phyloP scores from a whole-genome alignment of 2,329 filamentous ascomycete species.

The Cladosporium cucumerinum region DNA sequence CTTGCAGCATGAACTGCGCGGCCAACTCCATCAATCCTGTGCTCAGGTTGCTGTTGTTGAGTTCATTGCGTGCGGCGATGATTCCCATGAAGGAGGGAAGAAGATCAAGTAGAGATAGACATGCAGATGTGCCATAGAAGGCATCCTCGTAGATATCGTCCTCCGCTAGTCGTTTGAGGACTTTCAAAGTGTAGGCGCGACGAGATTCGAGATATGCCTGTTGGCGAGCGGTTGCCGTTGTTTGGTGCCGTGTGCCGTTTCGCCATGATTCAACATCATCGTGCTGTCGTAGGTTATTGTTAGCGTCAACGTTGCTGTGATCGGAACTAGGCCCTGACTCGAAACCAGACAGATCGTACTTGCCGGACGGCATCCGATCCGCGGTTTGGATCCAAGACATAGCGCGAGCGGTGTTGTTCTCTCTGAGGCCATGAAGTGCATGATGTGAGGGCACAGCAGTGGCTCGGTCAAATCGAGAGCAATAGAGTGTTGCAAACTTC shows the following conservation, averaged over 20 bases:
- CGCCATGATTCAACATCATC: background rate
- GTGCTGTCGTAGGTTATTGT: constrained; percentile 5
- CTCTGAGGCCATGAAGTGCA: constrained; percentile 37
- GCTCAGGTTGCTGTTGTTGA: constrained; percentile 35
- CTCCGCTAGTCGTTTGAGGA: constrained; percentile 24
- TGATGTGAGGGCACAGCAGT: constrained; percentile 38
- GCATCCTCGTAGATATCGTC: constrained; percentile 25
- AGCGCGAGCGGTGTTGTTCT: constrained; percentile 36
- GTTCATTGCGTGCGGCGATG: constrained; percentile 38
- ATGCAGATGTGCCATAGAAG: constrained; percentile 36
- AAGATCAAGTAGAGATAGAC: constrained; percentile 40
- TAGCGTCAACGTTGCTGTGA: constrained; percentile 19
- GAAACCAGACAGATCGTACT: constrained; percentile 15
- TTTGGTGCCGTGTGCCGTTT: background rate
- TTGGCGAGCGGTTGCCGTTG: background rate
- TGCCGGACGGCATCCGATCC: constrained; percentile 21
- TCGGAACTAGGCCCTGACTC: constrained; percentile 18
- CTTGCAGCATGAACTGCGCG: constrained; percentile 49
- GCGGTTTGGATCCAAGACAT: constrained; percentile 26
- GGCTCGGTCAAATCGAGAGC: constrained; percentile 39
- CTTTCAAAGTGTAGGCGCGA: constrained; percentile 24
- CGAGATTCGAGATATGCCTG: constrained; percentile 23
- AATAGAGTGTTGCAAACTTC: constrained; percentile 46
- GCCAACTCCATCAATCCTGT: constrained; percentile 46
- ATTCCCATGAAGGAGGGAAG: constrained; percentile 49